Conservation (phyloP, 179 eudicot species). For the Dionaea muscipula region DNA sequence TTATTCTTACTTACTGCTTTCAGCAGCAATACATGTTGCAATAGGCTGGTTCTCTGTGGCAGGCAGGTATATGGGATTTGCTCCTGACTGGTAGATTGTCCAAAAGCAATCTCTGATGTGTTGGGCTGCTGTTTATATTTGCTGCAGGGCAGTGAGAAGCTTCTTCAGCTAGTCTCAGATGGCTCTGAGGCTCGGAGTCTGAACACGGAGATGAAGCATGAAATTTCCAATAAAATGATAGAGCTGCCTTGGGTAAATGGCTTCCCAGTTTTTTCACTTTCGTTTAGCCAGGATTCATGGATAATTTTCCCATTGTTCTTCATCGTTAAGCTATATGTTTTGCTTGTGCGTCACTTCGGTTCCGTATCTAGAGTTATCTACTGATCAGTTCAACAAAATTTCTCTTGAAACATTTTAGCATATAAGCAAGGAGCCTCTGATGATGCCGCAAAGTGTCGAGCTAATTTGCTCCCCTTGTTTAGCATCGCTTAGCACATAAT, state of each 20-base stretch:
- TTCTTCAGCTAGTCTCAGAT: slow-evolving; percentile 66
- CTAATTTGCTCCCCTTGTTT: too few relatives aligned
- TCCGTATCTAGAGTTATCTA: too few relatives aligned
- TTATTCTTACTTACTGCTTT: neutral
- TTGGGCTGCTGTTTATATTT: slow-evolving; percentile 4
- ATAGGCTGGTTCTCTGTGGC: neutral
- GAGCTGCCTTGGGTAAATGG: slow-evolving; percentile 42
- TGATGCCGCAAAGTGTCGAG: too few relatives aligned
- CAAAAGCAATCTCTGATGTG: neutral
- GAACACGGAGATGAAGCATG: slow-evolving; percentile 15
- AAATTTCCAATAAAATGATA: slow-evolving; percentile 13
- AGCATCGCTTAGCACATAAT: too few relatives aligned
- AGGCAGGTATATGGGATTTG: neutral
- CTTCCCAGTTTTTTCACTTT: neutral
- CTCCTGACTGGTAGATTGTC: neutral
- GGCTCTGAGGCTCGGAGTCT: slow-evolving; percentile 22
- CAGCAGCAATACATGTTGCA: neutral
- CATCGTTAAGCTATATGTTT: neutral
- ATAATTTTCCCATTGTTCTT: too few relatives aligned
- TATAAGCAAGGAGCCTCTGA: too few relatives aligned
- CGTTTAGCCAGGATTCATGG: too few relatives aligned
- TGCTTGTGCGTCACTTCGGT: too few relatives aligned
- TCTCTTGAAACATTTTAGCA: too few relatives aligned
- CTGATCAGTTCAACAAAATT: too few relatives aligned
- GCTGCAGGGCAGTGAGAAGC: slow-evolving; percentile 78